A percentile compares a stretch with the other conserved stretches of the same genome.
Evolutionary conservation across 768 basidiomycete genomes (phyloP).

Genomic region (Boletus subcaerulescens): DNA sequence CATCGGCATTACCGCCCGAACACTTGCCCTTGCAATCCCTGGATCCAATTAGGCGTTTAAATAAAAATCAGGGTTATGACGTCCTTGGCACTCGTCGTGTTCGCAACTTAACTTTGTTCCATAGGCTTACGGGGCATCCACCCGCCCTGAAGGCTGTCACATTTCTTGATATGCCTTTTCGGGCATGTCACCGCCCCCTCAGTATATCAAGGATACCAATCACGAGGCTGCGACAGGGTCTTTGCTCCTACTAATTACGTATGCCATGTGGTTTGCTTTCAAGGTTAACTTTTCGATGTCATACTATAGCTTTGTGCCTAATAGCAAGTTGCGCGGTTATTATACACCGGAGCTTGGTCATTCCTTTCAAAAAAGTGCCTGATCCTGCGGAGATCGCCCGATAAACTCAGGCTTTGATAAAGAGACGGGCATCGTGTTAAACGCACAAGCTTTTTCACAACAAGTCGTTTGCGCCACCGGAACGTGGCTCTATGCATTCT

Average conservation of each 20-base stretch:
- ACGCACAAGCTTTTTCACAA: neutral
- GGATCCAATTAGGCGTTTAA: constrained; percentile 9
- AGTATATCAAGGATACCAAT: constrained; percentile 2
- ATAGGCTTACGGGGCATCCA: neutral
- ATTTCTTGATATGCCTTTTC: constrained; percentile 17
- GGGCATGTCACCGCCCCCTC: constrained; percentile 2
- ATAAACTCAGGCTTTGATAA: constrained; percentile 20
- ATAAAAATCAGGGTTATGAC: constrained; percentile 27
- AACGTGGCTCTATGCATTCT: constrained; percentile 7
- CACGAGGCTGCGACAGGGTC: constrained; percentile 24
- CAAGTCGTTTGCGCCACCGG: neutral
- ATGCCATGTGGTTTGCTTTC: constrained; percentile 12
- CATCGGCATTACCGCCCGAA: constrained; percentile 3
- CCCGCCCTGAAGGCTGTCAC: constrained; percentile 13
- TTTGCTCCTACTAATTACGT: constrained; percentile 20
- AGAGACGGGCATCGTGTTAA: neutral
- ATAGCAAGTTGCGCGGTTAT: constrained; percentile 14
- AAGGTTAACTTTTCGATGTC: constrained; percentile 29
- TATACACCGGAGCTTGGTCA: constrained; percentile 9
- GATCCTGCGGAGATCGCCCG: constrained; percentile 28
- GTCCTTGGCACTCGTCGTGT: constrained; percentile 10
- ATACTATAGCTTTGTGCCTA: constrained; percentile 5
- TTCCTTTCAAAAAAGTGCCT: constrained; percentile 12
- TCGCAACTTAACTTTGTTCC: constrained; percentile 29
- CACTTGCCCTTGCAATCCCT: constrained; percentile 6